These are phyloP conservation scores for Microcyclospora tardicrescens DNA, from an alignment of 2,329 filamentous ascomycete genomes.

Conservation along the genomic window DNA sequence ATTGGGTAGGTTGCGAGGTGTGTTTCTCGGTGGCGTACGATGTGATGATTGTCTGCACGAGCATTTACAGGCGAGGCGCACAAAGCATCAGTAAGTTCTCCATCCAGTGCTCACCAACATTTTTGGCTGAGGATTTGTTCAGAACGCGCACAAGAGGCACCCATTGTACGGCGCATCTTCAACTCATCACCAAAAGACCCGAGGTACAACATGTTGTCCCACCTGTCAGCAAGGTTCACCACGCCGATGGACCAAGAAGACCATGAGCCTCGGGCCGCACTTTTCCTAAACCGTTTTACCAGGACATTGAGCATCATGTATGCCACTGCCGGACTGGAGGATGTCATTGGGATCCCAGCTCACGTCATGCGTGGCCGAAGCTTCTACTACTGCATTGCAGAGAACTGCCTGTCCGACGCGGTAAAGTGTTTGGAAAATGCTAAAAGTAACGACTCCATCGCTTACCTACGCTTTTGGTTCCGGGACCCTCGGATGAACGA, in stretches of 20 bases:
- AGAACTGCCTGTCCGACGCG: slow-evolving; percentile 63
- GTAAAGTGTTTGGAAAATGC: slow-evolving; percentile 70
- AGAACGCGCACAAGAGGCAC: slow-evolving; percentile 68
- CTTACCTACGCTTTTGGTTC: slow-evolving; percentile 77
- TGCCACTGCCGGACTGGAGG: slow-evolving; percentile 60
- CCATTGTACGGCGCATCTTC: slow-evolving; percentile 65
- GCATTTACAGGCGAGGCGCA: slow-evolving; percentile 55
- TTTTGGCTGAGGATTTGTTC: slow-evolving; percentile 6
- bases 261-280: slow-evolving; percentile 67
- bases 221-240: slow-evolving; percentile 67
- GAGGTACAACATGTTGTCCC: slow-evolving; percentile 79
- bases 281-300: slow-evolving; percentile 79
- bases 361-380: slow-evolving; percentile 60
- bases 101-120: too few relatives aligned
- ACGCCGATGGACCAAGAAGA: slow-evolving; percentile 41
- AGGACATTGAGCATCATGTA: slow-evolving; percentile 76
- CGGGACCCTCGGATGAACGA: slow-evolving; percentile 53
- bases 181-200: slow-evolving; percentile 71
- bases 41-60: slow-evolving; percentile 73
- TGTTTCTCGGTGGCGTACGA: slow-evolving; percentile 83
- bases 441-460: slow-evolving; percentile 82
- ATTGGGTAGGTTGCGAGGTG: slow-evolving; percentile 72
- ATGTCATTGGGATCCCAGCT: slow-evolving; percentile 61
- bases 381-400: slow-evolving; percentile 78
- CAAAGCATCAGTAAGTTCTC: slow-evolving; percentile 58